Conservation (phyloP, 768 basidiomycete species). For the Boletus sp. region DNA sequence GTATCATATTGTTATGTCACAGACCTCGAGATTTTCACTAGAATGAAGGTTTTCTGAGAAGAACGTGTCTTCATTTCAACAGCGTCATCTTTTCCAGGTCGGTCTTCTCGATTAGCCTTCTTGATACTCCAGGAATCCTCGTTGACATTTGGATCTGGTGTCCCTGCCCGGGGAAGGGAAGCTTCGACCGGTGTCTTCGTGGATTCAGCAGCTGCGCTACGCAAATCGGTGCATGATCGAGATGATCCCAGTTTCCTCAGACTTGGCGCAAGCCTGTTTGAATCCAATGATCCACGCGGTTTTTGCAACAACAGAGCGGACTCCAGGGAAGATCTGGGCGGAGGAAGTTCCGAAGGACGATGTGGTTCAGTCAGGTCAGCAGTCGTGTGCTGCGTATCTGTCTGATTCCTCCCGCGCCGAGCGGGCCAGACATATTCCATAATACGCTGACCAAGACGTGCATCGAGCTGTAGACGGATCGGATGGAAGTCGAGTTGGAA, state of each 20-base stretch:
- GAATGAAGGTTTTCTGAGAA: conserved; percentile 78
- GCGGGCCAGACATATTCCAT: conserved; percentile 89
- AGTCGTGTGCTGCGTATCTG: neutral
- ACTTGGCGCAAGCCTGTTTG: conserved; percentile 37
- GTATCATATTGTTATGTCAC: conserved; percentile 9
- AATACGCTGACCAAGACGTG: conserved; percentile 73
- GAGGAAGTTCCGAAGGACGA: conserved; percentile 17
- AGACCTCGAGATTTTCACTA: conserved; percentile 72
- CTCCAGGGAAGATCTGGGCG: conserved; percentile 49
- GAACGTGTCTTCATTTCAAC: conserved; percentile 83
- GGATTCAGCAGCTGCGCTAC: conserved; percentile 42
- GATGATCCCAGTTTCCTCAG: conserved; percentile 57
- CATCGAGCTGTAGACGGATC: conserved; percentile 83
- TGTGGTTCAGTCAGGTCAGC: conserved; percentile 16
- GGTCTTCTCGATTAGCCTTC: conserved; percentile 20
- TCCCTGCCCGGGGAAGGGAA: conserved; percentile 6
- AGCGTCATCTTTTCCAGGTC: conserved; percentile 50
- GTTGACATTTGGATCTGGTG: conserved; percentile 15
- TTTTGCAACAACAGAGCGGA: conserved; percentile 40
- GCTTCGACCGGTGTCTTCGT: conserved; percentile 18
- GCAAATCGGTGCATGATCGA: conserved; percentile 70
- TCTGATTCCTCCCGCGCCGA: conserved; percentile 38
- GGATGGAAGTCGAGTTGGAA: conserved; percentile 85
- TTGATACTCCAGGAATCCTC: conserved; percentile 24
- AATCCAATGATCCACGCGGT: conserved; percentile 35